phyloP scores from a whole-genome alignment of 306 rosid species.

The Inga laurina region DNA sequence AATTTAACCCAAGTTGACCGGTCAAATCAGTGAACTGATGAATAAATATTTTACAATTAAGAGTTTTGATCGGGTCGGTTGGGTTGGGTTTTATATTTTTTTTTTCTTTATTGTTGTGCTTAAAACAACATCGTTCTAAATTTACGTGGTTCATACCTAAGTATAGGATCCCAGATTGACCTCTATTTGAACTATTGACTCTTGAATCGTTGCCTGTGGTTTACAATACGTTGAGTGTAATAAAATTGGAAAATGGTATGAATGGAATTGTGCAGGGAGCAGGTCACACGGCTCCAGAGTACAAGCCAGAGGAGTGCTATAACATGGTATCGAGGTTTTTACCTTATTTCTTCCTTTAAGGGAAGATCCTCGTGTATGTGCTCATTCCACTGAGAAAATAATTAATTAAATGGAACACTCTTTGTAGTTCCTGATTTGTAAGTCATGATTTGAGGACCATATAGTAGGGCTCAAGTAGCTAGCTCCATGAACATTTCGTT shows the following conservation, averaged over 20 bases:
- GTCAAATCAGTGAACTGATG: too few species aligned
- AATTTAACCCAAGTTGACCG: too few species aligned
- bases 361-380: neutral
- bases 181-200: too few species aligned
- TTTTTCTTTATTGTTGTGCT: too few species aligned
- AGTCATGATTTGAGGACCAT: neutral
- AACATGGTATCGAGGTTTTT: slow-evolving; percentile 30
- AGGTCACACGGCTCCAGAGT: slow-evolving; percentile 49
- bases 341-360: slow-evolving; percentile 18
- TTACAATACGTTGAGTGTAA: neutral
- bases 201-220: too few species aligned
- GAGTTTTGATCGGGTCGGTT: too few species aligned
- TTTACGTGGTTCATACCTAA: too few species aligned
- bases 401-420: neutral
- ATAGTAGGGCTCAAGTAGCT: neutral
- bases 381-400: neutral
- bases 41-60: too few species aligned
- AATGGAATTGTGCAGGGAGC: slow-evolving; percentile 36
- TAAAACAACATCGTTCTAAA: too few species aligned
- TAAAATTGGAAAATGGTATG: neutral
- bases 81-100: too few species aligned
- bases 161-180: too few species aligned
- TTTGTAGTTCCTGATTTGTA: neutral
- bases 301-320: slow-evolving; percentile 31
- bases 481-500: neutral